A percentile compares a stretch with the other conserved stretches of the same genome.
phyloP scores from a whole-genome alignment of 495 filamentous ascomycete species.

The Cercophora newfieldiana region DNA sequence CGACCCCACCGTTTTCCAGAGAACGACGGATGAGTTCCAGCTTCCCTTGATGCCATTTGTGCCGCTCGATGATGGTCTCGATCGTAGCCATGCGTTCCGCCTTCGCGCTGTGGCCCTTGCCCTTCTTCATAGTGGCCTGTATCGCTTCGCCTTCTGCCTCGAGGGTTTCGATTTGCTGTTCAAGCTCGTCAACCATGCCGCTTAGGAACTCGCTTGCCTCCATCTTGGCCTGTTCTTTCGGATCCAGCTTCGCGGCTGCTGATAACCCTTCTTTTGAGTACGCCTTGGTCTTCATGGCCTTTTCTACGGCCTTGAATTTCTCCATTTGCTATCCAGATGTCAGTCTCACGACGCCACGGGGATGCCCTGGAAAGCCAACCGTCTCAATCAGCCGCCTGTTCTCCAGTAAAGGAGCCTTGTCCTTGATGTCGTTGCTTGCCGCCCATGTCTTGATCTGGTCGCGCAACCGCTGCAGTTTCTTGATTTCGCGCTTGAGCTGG shows the following conservation, averaged over 20 bases:
- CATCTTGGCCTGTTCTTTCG: conserved; percentile 88
- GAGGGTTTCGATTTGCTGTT: conserved; percentile 84
- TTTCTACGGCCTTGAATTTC: conserved; percentile 99
- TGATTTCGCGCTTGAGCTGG: conserved; percentile 97
- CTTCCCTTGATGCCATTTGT: conserved; percentile 95
- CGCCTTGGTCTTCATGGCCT: conserved; percentile 99
- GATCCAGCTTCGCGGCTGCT: conserved; percentile 87
- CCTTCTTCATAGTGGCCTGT: conserved; percentile 88
- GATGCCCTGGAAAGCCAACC: conserved; percentile 49
- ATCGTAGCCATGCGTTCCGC: conserved; percentile 86
- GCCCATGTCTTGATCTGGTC: conserved; percentile 99
- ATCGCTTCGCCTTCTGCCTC: conserved; percentile 89
- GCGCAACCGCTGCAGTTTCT: conserved; percentile 95
- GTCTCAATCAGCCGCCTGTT: conserved; percentile 94
- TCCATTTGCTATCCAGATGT: conserved; percentile 84
- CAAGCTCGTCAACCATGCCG: conserved; percentile 87
- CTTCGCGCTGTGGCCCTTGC: conserved; percentile 79
- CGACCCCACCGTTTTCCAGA: conserved; percentile 88
- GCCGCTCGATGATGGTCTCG: conserved; percentile 77
- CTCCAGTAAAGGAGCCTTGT: conserved; percentile 92
- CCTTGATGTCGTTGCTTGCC: conserved; percentile 95
- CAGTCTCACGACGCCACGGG: conserved; percentile 17
- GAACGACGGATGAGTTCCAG: conserved; percentile 87
- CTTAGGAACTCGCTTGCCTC: conserved; percentile 83
- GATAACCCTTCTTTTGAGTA: conserved; percentile 97